Evolutionary conservation across 768 basidiomycete genomes (phyloP), one percentile per base, ranked within the genome.

Genomic region (Pseudohyphozyma bogoriensis): DNA sequence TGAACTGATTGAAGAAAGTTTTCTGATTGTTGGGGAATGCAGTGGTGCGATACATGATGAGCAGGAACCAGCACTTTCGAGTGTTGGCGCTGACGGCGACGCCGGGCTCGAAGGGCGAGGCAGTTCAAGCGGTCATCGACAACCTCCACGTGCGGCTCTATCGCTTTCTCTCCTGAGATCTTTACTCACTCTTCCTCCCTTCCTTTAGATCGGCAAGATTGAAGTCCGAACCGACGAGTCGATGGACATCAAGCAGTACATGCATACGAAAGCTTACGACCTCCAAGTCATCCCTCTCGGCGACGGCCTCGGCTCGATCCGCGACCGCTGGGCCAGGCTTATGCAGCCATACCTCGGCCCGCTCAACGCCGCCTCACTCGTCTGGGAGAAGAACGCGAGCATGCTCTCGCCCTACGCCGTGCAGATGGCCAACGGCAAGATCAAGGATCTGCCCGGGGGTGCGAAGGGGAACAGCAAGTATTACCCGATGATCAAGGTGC

Each of bases 71-170:
- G 0, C 81, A 91, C 73, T 92, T 93, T 71, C 84, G 95, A 20
- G 78, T 97, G 12, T 77, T 99, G 26, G 95, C 95, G 2, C 79
- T 99, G 26, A 97, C 90, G 8, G 95, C 95, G 3, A 99, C 95
- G 10, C 95, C 95, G 16, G 93, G 91, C 45, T 77, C 83, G 63
- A 86, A 81, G 46, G 82, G 85, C 1, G 87, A 90, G 37, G 83
- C 84, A n/a, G 85, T 97, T 3, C 95, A 99, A 73, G 77, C 75
- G 8, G 82, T 99, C 37, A 82, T 97, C n/a, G 89, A 97, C 71
- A 83, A 85, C 22, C 76, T 99, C 15, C 95, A 97, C 70, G 68
- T 69, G 37, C 32, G 66, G 64, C 8, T 9, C 4, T 18, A 9
- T 26, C 47, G 11, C 26, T 31, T 24, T 2, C 31, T 15, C 12